These are phyloP conservation scores for Malassezia slooffiae DNA, from an alignment of 1,284 basidiomycete species.

Conservation along the genomic window DNA sequence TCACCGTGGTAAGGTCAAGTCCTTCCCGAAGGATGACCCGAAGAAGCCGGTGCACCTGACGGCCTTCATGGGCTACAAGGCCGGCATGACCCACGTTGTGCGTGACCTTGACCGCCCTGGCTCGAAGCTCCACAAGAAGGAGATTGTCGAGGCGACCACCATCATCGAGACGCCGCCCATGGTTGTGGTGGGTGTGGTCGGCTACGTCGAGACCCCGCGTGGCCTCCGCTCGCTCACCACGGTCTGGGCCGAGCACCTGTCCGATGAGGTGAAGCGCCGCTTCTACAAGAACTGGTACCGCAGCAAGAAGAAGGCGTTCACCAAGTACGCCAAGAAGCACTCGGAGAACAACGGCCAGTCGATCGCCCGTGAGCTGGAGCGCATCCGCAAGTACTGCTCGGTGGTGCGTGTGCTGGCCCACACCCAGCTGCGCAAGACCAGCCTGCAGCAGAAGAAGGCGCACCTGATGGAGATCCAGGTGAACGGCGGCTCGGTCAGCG, in stretches of 20 bases:
- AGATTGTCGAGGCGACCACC: slow-evolving; percentile 95
- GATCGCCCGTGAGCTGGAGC: slow-evolving; percentile 89
- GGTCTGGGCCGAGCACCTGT: slow-evolving; percentile 59
- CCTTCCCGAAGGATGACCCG: slow-evolving; percentile 73
- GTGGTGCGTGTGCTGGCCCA: slow-evolving; percentile 98
- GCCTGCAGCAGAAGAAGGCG: slow-evolving; percentile 97
- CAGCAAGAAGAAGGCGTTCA: slow-evolving; percentile 99
- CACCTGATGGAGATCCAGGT: slow-evolving; percentile 99
- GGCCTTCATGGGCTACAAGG: slow-evolving; percentile 98
- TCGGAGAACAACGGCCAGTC: slow-evolving; percentile 89
- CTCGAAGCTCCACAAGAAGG: slow-evolving; percentile 56
- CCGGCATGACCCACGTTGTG: slow-evolving; percentile 99
- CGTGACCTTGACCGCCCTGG: slow-evolving; percentile 98
- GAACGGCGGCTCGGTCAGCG: slow-evolving; percentile 89
- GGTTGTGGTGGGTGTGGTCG: slow-evolving; percentile 95
- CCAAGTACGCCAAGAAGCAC: slow-evolving; percentile 95
- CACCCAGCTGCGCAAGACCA: slow-evolving; percentile 91
- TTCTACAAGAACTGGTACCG: slow-evolving; percentile 99
- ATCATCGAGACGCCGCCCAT: slow-evolving; percentile 95
- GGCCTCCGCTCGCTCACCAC: slow-evolving; percentile 75
- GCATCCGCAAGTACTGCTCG: slow-evolving; percentile 99
- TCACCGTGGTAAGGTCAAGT: slow-evolving; percentile 45
- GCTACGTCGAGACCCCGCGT: slow-evolving; percentile 98
- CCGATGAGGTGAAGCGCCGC: slow-evolving; percentile 83
- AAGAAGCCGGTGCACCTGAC: slow-evolving; percentile 99